These are phyloP conservation scores for Echinosophora koreensis DNA, from an alignment of 306 rosid species.

Conservation along the genomic window DNA sequence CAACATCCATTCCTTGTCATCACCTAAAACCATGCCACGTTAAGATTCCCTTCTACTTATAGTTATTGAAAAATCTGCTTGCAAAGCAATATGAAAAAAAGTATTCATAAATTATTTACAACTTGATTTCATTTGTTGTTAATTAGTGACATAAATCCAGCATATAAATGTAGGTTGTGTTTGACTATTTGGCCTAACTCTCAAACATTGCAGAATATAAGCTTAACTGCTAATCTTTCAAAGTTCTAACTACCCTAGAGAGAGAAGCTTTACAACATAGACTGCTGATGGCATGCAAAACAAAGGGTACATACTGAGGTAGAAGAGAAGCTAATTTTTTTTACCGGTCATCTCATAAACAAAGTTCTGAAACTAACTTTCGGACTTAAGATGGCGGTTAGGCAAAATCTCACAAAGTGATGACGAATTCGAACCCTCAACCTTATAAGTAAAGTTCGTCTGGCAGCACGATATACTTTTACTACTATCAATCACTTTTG, in stretches of 20 bases:
- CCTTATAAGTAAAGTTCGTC: too few species aligned
- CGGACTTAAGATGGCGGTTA: too few species aligned
- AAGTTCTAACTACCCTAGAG: slow-evolving; percentile 39
- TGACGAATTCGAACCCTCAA: too few species aligned
- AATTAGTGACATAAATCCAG: slow-evolving; percentile 34
- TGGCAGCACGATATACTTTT: too few species aligned
- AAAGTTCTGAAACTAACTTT: too few species aligned
- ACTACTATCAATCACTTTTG: too few species aligned
- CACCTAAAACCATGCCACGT: slow-evolving; percentile 83
- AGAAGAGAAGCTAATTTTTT: too few species aligned
- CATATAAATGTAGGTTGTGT: slow-evolving; percentile 36
- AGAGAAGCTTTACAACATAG: slow-evolving; percentile 12
- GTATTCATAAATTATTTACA: slow-evolving; percentile 41
- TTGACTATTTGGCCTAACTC: slow-evolving; percentile 3
- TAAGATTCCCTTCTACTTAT: slow-evolving; percentile 67
- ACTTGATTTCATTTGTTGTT: slow-evolving; percentile 40
- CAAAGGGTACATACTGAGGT: slow-evolving; percentile 9
- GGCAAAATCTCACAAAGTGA: too few species aligned
- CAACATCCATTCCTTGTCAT: slow-evolving; percentile 89
- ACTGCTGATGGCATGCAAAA: slow-evolving; percentile 4
- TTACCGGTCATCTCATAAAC: too few species aligned
- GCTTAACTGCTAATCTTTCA: slow-evolving; percentile 32
- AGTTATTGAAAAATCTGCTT: slow-evolving; percentile 38
- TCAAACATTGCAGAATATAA: slow-evolving; percentile 24
- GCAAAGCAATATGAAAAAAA: slow-evolving; percentile 23